Evolutionary conservation across 2,329 filamentous ascomycete genomes (phyloP).

Genomic region (Monilinia vaccinii-corymbosi): DNA sequence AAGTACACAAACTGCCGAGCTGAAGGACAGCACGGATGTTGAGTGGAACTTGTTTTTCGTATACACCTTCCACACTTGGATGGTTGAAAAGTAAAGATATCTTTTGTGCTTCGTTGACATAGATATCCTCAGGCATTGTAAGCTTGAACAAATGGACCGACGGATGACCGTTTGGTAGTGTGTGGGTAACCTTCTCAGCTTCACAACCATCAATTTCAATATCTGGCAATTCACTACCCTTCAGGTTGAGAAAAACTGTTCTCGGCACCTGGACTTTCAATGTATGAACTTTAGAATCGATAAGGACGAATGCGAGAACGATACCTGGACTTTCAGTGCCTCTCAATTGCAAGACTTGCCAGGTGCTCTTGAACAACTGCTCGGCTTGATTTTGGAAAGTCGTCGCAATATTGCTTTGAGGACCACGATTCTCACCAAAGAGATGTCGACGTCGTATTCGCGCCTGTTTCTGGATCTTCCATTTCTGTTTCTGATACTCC

Average conservation of each 20-base stretch:
- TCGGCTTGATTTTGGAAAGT: conserved; percentile 89
- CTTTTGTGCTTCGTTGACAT: conserved; percentile 75
- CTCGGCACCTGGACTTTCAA: conserved; percentile 84
- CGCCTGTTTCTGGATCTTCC: conserved; percentile 94
- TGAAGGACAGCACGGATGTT: conserved; percentile 81
- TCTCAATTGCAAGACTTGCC: conserved; percentile 86
- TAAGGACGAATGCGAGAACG: conserved; percentile 81
- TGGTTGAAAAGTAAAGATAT: conserved; percentile 81
- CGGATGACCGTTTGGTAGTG: conserved; percentile 86
- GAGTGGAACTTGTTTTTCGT: conserved; percentile 86
- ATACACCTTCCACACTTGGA: conserved; percentile 91
- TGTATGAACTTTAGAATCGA: conserved; percentile 83
- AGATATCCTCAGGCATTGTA: conserved; percentile 79
- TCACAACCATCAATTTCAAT: conserved; percentile 78
- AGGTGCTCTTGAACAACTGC: conserved; percentile 79
- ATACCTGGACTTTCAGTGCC: conserved; percentile 77
- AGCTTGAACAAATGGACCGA: conserved; percentile 93
- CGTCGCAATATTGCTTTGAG: conserved; percentile 55
- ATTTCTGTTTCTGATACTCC: conserved; percentile 95
- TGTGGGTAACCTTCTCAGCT: conserved; percentile 89
- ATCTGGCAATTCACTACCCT: conserved; percentile 76
- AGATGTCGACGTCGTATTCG: conserved; percentile 77
- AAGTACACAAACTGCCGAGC: conserved; percentile 83
- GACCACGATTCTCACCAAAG: conserved; percentile 77
- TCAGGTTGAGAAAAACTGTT: conserved; percentile 85